phyloP scores from a whole-genome alignment of 805 yeast genomes.

The Saturnispora silvae region DNA sequence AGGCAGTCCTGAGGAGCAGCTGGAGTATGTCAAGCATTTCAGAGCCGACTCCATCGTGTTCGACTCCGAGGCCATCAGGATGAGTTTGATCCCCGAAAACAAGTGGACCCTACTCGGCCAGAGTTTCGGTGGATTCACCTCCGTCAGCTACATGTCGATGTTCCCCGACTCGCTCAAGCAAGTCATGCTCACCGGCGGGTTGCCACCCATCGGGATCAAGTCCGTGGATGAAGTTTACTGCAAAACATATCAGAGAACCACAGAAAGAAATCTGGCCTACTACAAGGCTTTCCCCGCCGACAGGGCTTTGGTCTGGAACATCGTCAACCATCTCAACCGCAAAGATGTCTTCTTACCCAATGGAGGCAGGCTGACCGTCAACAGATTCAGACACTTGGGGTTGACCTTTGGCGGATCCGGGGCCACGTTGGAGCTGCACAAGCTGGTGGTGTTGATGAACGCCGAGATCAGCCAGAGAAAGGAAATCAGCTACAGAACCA shows the following conservation, averaged over 20 bases:
- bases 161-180: conserved; percentile 27
- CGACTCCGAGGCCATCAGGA: conserved; percentile 39
- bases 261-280: conserved; percentile 37
- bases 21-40: conserved; percentile 34
- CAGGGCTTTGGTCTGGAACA: conserved; percentile 26
- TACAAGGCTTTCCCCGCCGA: conserved; percentile 42
- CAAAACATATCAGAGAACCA: conserved; percentile 37
- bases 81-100: conserved; percentile 17
- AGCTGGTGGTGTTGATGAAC: conserved; percentile 30
- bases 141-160: conserved; percentile 10
- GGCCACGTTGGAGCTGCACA: conserved; percentile 39
- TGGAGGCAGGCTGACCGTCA: conserved; percentile 39
- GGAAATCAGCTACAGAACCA: conserved; percentile 29
- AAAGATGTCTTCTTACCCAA: conserved; percentile 33
- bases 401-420: conserved; percentile 40
- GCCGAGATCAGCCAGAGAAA: conserved; percentile 30
- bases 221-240: conserved; percentile 38
- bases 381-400: conserved; percentile 46
- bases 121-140: conserved; percentile 12
- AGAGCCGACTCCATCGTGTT: conserved; percentile 43
- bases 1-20: conserved; percentile 19
- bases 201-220: conserved; percentile 38
- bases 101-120: conserved; percentile 40
- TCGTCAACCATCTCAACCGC: conserved; percentile 26
- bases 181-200: conserved; percentile 45